Evolutionary conservation across 2,329 filamentous ascomycete species (phyloP).

Genomic region (Epichloe elymi): DNA sequence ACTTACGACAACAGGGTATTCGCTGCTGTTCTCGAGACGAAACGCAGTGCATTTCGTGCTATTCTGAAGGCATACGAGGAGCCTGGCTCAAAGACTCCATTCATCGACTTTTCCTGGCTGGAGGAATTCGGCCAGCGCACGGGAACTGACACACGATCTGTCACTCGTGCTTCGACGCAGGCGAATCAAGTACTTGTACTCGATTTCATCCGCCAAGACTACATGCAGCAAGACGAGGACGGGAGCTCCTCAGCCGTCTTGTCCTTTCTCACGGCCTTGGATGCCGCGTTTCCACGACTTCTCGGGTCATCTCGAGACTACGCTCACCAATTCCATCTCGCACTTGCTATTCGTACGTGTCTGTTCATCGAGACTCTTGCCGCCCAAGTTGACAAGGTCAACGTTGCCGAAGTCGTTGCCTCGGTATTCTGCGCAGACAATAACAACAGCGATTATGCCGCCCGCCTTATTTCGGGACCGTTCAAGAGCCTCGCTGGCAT

Average conservation of each 20-base stretch:
- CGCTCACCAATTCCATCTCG: conserved; percentile 11
- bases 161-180: conserved; percentile 12
- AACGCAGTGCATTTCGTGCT: background rate
- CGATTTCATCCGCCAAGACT: conserved; percentile 13
- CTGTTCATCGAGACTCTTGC: conserved; percentile 18
- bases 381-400: background rate
- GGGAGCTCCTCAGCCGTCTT: conserved; percentile 8
- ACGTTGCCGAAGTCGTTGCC: conserved; percentile 13
- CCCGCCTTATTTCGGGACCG: conserved; percentile 11
- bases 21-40: background rate
- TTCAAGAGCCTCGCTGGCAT: conserved; percentile 14
- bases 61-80: background rate
- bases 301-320: conserved; percentile 12
- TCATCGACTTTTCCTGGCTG: conserved; percentile 17
- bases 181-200: conserved; percentile 25
- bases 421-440: conserved; percentile 17
- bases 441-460: conserved; percentile 1
- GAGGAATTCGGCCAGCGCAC: background rate
- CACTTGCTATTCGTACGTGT: conserved; percentile 25
- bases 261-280: conserved; percentile 19
- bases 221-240: conserved; percentile 4
- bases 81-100: conserved; percentile 3
- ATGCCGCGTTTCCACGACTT: conserved; percentile 17
- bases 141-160: background rate
- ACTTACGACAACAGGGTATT: background rate